Base-by-base conservation (phyloP, 2,329 filamentous ascomycete genomes). In the Diaporthe nobilis region DNA sequence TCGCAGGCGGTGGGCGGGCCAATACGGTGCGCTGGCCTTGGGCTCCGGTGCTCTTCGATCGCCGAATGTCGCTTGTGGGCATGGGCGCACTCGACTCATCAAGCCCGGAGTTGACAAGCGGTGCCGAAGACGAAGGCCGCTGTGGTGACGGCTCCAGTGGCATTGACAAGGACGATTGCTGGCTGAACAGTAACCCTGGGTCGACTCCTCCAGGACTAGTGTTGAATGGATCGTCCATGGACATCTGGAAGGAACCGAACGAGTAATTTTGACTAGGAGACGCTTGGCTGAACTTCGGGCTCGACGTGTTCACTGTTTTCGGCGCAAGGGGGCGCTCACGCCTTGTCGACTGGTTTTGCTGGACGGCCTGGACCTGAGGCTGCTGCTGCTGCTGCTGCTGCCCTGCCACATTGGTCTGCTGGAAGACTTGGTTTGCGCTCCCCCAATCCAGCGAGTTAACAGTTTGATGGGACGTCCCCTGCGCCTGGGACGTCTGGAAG, bases 381-480 rank as follows among this genome's bases (percentile, higher is more conserved):
- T 76, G 76, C 39, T 77, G 73, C 61, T 77, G 75, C 49, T 77
- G 72, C 47, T 80, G 72, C 47, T 80, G 79, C 31, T 81, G 82
- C 3, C 80, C 80, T 57, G 85, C 79, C 55, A 82, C 79, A 57
- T 79, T 84, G 5, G 85, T 83, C 44, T 88, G 87, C 77, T 89
- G 90, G 78, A 90, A 91, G 74, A 91, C 86, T 72, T 90, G 89
- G 75, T 88, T 87, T 28, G 87, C 85, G 77, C 86, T 87, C 65
- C 86, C 87, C 91, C 91, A 92, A 81, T 92, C 90, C 72, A 90
- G 85, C 0, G 90, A 89, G 57, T 85, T 87, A 76, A 88, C 86
- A 39, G 86, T 83, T 57, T 87, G 87, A 55, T 91, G 85, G 2
- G 84, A 79, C 1, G 78, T 70, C 31, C 37, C 31, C 39, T 75